These are phyloP conservation scores for Primulina eburnea DNA, from an alignment of 257 asterid genomes.

Conservation along the genomic window DNA sequence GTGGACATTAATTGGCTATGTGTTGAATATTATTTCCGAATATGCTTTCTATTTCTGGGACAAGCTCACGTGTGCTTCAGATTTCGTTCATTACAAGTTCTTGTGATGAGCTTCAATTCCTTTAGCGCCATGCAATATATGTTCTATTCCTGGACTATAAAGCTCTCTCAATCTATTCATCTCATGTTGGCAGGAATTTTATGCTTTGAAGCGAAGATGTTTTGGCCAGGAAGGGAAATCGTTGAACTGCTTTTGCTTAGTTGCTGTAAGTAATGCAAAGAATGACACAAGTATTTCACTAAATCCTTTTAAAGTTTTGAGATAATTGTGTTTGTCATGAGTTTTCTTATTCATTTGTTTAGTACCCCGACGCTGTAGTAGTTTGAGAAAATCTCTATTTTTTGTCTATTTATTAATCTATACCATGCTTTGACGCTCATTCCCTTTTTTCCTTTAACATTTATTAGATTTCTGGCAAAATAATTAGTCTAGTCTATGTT, in stretches of 20 bases:
- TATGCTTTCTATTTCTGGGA: constrained; percentile 10
- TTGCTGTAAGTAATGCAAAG: constrained; percentile 57
- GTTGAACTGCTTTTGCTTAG: constrained; percentile 79
- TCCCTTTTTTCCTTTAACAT: neutral
- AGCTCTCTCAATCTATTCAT: constrained; percentile 23
- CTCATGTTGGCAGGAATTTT: constrained; percentile 66
- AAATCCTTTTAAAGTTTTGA: constrained; percentile 15
- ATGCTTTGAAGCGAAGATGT: constrained; percentile 84
- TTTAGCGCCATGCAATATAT: constrained; percentile 2
- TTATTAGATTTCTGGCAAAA: neutral
- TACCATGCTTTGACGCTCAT: neutral
- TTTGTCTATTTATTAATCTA: neutral
- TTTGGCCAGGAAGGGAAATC: constrained; percentile 72
- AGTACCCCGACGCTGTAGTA: constrained; percentile 1
- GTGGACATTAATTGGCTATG: constrained; percentile 17
- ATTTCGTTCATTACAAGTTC: constrained; percentile 17
- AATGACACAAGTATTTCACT: constrained; percentile 2
- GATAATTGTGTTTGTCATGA: neutral
- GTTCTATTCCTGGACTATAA: constrained; percentile 13
- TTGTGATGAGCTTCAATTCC: constrained; percentile 4
- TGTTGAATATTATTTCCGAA: constrained; percentile 14
- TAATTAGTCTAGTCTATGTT: constrained; percentile 4
- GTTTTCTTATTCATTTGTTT: constrained; percentile 13
- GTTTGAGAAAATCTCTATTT: neutral
- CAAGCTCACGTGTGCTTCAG: constrained; percentile 8